Conservation (phyloP, 495 filamentous ascomycete species). For the Xylaria intraflava region DNA sequence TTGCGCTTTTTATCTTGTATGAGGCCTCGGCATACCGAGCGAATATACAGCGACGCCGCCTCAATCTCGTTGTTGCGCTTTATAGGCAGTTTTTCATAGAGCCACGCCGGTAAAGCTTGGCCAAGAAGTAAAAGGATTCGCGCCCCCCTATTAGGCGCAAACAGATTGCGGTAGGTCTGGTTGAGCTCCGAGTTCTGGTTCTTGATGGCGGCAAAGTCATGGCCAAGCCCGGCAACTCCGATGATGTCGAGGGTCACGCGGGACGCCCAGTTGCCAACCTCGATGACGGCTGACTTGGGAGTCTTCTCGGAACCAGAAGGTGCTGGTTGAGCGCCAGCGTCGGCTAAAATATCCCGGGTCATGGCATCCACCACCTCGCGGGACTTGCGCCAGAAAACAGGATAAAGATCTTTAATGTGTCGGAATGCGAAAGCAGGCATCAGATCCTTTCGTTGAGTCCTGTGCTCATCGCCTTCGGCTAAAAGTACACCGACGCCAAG, state of each 20-base stretch:
- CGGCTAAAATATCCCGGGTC: constrained; percentile 27
- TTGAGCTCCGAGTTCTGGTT: constrained; percentile 59
- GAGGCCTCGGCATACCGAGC: constrained; percentile 55
- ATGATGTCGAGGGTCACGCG: constrained; percentile 84
- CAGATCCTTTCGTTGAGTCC: constrained; percentile 69
- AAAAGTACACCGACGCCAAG: constrained; percentile 73
- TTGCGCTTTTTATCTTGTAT: constrained; percentile 62
- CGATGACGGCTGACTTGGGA: constrained; percentile 47
- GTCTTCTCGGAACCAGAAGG: constrained; percentile 33
- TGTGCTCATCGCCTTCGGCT: constrained; percentile 82
- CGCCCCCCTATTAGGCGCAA: constrained; percentile 37
- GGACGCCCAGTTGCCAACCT: constrained; percentile 61
- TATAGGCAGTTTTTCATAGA: constrained; percentile 53
- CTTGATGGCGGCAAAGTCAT: constrained; percentile 67
- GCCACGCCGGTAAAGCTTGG: constrained; percentile 42
- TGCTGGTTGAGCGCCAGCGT: constrained; percentile 25
- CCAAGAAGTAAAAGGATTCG: constrained; percentile 40
- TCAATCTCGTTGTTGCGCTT: constrained; percentile 58
- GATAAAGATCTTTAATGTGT: constrained; percentile 81
- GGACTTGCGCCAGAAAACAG: constrained; percentile 72
- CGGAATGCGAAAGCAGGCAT: constrained; percentile 81
- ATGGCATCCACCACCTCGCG: constrained; percentile 43
- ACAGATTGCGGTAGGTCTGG: constrained; percentile 57
- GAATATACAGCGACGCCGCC: constrained; percentile 51
- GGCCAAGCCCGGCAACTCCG: constrained; percentile 71